A percentile compares a stretch with the other conserved stretches of the same genome.
Evolutionary conservation across 768 basidiomycete species (phyloP).

Genomic region (Hygrocybe coccinea): DNA sequence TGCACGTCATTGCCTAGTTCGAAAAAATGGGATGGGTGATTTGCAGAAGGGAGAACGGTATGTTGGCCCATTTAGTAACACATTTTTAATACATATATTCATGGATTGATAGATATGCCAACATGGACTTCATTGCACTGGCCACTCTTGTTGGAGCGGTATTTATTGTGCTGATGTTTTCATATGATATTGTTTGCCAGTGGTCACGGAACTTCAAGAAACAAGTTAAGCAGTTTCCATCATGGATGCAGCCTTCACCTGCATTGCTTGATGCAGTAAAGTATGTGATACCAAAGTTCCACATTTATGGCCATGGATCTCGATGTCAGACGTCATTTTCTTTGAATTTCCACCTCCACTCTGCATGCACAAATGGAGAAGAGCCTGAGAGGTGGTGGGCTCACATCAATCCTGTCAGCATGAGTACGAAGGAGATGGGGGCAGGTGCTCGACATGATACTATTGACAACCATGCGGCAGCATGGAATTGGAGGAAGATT

Average conservation of each 20-base stretch:
- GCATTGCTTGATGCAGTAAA: not conserved
- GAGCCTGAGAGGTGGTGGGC: slow-evolving; percentile 20
- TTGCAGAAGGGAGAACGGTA: slow-evolving; percentile 33
- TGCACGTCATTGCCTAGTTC: no score
- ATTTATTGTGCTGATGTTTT: slow-evolving; percentile 13
- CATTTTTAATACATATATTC: not conserved
- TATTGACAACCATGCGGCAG: no score
- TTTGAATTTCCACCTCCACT: slow-evolving; percentile 14
- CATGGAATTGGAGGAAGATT: slow-evolving; percentile 15
- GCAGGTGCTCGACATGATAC: no score
- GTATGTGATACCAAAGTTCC: no score
- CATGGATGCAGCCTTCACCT: not conserved
- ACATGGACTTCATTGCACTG: slow-evolving; percentile 27
- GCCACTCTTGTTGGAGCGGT: slow-evolving; percentile 7
- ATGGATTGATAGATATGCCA: slow-evolving; percentile 28
- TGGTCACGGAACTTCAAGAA: slow-evolving; percentile 8
- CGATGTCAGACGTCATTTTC: no score
- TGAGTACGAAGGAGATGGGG: no score
- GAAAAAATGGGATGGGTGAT: no score
- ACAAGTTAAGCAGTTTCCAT: slow-evolving; percentile 1
- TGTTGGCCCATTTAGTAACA: slow-evolving; percentile 2
- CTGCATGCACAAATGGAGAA: slow-evolving; percentile 31
- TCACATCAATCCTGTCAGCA: no score
- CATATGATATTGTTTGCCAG: slow-evolving; percentile 31
- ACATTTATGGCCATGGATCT: no score